Percentiles rank a stretch among this genome's conserved stretches.
These are phyloP conservation scores for Cercophora newfieldiana DNA, from an alignment of 495 filamentous ascomycete genomes.

Conservation along the genomic window DNA sequence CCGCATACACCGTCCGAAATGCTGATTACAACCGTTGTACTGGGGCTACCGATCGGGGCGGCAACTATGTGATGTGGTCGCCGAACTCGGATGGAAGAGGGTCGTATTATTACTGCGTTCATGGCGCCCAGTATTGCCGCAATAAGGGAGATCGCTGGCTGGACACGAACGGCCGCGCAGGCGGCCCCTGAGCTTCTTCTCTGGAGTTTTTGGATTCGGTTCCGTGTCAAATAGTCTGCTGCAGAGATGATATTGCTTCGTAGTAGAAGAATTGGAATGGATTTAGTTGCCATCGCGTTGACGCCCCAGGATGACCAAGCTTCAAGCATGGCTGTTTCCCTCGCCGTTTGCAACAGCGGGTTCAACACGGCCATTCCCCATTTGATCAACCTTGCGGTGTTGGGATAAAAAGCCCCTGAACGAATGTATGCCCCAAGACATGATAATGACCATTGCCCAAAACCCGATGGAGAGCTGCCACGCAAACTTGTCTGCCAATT, in stretches of 20 bases:
- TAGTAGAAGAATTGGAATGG: too few relatives aligned
- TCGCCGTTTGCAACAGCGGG: too few relatives aligned
- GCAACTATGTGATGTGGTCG: background rate
- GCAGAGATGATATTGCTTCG: too few relatives aligned
- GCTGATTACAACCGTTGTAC: conserved; percentile 27
- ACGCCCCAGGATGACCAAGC: too few relatives aligned
- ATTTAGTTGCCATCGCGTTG: too few relatives aligned
- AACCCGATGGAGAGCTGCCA: conserved; percentile 43
- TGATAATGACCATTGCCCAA: conserved; percentile 34
- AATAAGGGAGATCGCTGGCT: conserved; percentile 9
- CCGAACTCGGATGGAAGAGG: background rate
- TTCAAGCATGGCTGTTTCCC: too few relatives aligned
- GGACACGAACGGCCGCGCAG: conserved; percentile 4
- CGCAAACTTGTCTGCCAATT: conserved; percentile 34
- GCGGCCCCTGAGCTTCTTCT: background rate
- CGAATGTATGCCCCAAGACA: conserved; percentile 14
- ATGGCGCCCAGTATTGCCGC: background rate
- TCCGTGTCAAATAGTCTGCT: too few relatives aligned
- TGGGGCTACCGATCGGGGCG: background rate
- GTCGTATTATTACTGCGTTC: background rate
- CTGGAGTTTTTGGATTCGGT: too few relatives aligned
- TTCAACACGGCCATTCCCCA: too few relatives aligned
- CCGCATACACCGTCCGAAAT: conserved; percentile 4
- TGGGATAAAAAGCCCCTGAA: too few relatives aligned
- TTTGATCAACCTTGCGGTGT: too few relatives aligned